These are phyloP conservation scores for Pseudozyma hubeiensis DNA, from an alignment of 1,284 basidiomycete species.

Conservation along the genomic window DNA sequence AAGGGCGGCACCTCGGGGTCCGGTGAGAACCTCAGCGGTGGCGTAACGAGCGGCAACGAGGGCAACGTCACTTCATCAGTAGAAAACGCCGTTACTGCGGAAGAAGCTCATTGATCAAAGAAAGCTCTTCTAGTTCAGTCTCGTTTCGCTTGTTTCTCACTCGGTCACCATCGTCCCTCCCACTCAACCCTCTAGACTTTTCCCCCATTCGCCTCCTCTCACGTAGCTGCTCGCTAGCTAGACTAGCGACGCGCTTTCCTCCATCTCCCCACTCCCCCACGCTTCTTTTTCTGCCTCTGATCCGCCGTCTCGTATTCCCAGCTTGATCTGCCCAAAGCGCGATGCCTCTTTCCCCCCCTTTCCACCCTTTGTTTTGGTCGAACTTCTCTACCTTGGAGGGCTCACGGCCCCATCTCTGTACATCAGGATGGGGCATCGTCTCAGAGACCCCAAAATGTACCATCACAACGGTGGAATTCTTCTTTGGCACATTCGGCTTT, in stretches of 20 bases:
- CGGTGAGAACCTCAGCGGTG: conserved; percentile 48
- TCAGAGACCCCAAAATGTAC: conserved; percentile 32
- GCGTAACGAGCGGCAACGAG: conserved; percentile 54
- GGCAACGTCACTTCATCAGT: conserved; percentile 49
- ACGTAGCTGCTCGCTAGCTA: conserved; percentile 7
- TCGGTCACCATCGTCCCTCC: neutral
- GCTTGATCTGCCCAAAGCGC: conserved; percentile 48
- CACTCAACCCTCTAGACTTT: conserved; percentile 3
- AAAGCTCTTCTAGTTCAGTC: neutral
- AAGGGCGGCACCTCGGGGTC: conserved; percentile 55
- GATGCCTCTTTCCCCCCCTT: conserved; percentile 12
- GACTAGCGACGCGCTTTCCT: neutral
- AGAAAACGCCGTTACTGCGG: conserved; percentile 58
- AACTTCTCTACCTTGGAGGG: conserved; percentile 20
- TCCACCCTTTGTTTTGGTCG: too few species aligned
- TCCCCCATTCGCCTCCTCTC: neutral
- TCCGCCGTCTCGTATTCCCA: conserved; percentile 20
- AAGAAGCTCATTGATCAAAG: conserved; percentile 40
- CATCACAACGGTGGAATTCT: neutral
- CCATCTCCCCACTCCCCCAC: neutral
- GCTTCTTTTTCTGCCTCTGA: neutral
- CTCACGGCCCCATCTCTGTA: conserved; percentile 29
- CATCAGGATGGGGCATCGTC: conserved; percentile 22
- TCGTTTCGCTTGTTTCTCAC: neutral
- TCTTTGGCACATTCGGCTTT: conserved; percentile 18